Base-by-base conservation (phyloP, 768 basidiomycete genomes). In the Naganishia randhawae region DNA sequence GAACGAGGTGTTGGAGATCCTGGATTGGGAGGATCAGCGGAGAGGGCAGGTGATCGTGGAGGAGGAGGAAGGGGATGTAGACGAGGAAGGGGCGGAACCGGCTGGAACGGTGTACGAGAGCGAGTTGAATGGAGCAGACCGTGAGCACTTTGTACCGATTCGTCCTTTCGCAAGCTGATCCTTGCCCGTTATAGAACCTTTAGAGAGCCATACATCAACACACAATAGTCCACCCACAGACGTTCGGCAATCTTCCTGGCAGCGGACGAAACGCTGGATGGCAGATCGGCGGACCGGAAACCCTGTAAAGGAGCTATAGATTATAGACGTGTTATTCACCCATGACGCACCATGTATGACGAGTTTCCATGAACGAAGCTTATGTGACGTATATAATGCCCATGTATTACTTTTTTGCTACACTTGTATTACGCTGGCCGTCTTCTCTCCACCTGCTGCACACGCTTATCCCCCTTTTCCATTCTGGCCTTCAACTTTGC, bases 381-480 rank as follows among this genome's bases (percentile, higher is more conserved):
- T 19, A 16, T 42, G 41, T 16, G 41, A 25, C 51, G n/a, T 27
- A 53, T 22, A 53, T 53, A 53, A 14, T 6, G 14, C 51, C 10
- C 41, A 14, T 39, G n/a, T 37, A 13, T 33, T 5, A 41, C 16
- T 35, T n/a, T 41, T 6, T 14, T 41, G 39, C 57, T 32, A 33
- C 32, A 17, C n/a, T 11, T 11, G n/a, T 4, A 11, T 32, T 65
- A 63, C 45, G 57, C 57, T 22, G 57, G 57, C 25, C 57, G 37
- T 39, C 54, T 50, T 42, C 70, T 69, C 35, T 75, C 72, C 3
- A 73, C 68, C 66, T 76, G 75, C 67, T 79, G 76, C 0, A 79
- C 72, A 66, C 78, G 66, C 70, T 79, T 79, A 61, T 79, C 78
- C 4, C 78, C 78, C 70, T 74, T 75, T 55, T 79, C 78, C 71